Base-by-base conservation (phyloP, 1,284 basidiomycete genomes). In the Naganishia sp. region DNA sequence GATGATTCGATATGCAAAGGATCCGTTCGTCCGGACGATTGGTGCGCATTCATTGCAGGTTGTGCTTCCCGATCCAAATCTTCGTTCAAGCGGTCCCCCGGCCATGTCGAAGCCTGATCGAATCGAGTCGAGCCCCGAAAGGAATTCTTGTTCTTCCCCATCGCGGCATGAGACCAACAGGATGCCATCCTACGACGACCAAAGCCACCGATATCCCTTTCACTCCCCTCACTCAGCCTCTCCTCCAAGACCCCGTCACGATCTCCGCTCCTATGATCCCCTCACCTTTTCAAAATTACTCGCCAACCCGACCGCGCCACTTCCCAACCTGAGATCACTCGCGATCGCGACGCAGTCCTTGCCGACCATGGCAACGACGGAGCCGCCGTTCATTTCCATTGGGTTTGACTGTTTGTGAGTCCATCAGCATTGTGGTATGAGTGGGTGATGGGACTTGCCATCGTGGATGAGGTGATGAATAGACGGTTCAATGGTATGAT, bases 301-400 rank as follows among this genome's bases (percentile, higher is more conserved):
- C 6, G 94, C 89, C 58, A 99, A 87, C 49, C 91, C 89, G 73
- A 96, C 81, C 13, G 90, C 87, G 78, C 95, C 90, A 73, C 90
- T 90, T 69, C 96, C 96, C 68, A 99, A 83, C 70, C 96, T 87
- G 72, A 97, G 80, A 82, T 99, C 96, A 62, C 89, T 93, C 41
- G 96, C 96, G 81, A 99, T 99, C 66, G 95, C 96, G 67, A 99
- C 96, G 79, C 96, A 99, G 76, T 94, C 91, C 83, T 98, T 98
- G 71, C 96, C 96, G 69, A 90, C 89, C 94, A 99, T 99, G 82
- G 96, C 96, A 81, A 99, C 86, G 74, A 96, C 92, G 81, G 93
- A 96, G 81, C 96, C 96, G 51, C 79, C 79, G 66, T 80, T 80
- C 42, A 75, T 70, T 68, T 77, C 75, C 78, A 79, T 79, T 23